Evolutionary conservation across 2,329 filamentous ascomycete genomes (phyloP), one percentile per base, ranked within the genome.

Genomic region (Colletotrichum tabaci): DNA sequence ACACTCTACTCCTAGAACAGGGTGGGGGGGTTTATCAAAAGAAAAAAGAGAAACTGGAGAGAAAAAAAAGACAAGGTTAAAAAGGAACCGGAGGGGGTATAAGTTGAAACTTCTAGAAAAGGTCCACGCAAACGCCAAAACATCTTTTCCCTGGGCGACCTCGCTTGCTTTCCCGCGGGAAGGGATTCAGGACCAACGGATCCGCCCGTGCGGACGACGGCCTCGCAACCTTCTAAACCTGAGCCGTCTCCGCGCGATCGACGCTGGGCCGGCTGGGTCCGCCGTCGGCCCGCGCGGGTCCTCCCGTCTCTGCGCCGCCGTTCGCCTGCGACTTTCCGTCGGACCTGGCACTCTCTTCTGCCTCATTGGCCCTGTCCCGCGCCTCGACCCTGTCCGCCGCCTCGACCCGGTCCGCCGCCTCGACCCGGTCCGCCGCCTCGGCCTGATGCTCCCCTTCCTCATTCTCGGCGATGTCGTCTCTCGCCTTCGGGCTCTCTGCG

Each of bases 381-480:
- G 44, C 53, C 2, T 15, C 47, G 3, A 38, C 23, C 4, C 16
- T 35, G 23, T 42, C 23, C 23, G 26, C 55, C 10, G 61, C 49
- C 16, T 63, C 47, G 35, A 64, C 63, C 8, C 58, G 26, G n/a
- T 42, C 23, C 23, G 26, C 55, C 23, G 44, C 53, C 2, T 15
- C 47, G 35, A 64, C 63, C 8, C 60, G 26, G n/a, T 68, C 40
- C 40, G 21, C 49, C 46, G 46, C 38, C 38, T 68, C 68, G 6
- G 68, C 68, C 10, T 26, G 44, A 3, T 53, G 58, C 47, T 72
- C 69, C 1, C 58, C 66, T 44, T 52, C 56, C 47, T 58, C 40
- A 23, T 72, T 69, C 60, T 72, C 69, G 8, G 69, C 53, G 47
- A 38, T 50, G 26, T 63, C 66, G 15, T 69, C 40, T 15, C n/a